Percentiles rank a stretch among this genome's conserved stretches.
phyloP scores from a whole-genome alignment of 768 basidiomycete genomes.

The Cantharellus anzutake region DNA sequence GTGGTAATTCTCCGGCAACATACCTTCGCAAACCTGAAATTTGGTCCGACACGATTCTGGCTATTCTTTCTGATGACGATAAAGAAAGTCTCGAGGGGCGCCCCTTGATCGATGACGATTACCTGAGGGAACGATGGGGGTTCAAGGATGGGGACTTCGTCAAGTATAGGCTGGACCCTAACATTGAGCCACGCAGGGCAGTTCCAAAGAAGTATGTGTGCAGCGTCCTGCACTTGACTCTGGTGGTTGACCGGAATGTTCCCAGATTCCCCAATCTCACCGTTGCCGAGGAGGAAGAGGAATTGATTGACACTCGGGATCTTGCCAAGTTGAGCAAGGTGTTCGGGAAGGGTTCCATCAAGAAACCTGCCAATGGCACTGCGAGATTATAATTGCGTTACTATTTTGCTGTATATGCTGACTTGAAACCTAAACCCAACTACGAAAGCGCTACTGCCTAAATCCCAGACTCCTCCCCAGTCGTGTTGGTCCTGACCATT shows the following conservation, averaged over 20 bases:
- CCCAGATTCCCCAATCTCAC: not conserved
- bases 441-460: too few species aligned
- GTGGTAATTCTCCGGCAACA: not conserved
- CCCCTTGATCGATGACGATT: not conserved
- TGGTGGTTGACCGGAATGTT: not conserved
- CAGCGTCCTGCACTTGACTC: not conserved
- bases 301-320: not conserved
- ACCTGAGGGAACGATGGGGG: not conserved
- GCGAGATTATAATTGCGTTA: too few species aligned
- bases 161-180: not conserved
- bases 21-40: not conserved
- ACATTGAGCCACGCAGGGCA: not conserved
- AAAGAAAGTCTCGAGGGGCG: not conserved
- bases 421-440: too few species aligned
- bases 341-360: not conserved
- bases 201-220: not conserved
- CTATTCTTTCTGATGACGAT: not conserved
- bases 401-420: too few species aligned
- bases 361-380: too few species aligned
- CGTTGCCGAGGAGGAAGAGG: not conserved
- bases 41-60: not conserved
- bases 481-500: too few species aligned
- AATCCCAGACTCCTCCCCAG: too few species aligned
- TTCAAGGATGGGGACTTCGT: not conserved
- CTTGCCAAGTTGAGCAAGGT: not conserved